phyloP scores from a whole-genome alignment of 257 asterid species.

The Ehretia macrophylla region DNA sequence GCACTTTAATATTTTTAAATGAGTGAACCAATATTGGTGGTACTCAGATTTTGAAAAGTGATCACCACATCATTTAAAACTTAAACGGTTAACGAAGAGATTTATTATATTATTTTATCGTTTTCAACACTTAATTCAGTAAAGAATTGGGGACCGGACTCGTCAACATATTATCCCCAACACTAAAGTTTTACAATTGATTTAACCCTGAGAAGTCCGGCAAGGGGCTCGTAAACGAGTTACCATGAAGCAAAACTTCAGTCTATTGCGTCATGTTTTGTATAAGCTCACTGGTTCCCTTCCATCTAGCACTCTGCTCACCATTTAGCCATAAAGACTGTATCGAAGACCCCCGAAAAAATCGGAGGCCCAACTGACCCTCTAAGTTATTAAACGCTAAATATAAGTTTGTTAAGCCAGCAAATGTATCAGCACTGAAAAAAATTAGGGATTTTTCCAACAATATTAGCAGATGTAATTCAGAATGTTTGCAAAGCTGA shows the following conservation, averaged over 20 bases:
- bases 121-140: no score
- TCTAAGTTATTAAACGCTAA: neutral
- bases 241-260: conserved; percentile 12
- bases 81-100: no score
- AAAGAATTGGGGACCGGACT: conserved; percentile 17
- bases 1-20: no score
- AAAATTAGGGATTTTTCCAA: conserved; percentile 2
- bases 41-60: no score
- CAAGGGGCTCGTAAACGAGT: conserved; percentile 14
- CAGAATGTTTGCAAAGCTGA: neutral
- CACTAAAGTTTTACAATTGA: conserved; percentile 6
- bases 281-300: conserved; percentile 8
- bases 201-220: conserved; percentile 16
- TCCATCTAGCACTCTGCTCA: conserved; percentile 1
- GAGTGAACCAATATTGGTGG: no score
- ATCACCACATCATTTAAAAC: no score
- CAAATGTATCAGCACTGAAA: neutral
- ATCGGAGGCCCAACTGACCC: conserved; percentile 1
- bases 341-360: conserved; percentile 1
- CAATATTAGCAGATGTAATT: neutral
- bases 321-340: conserved; percentile 17
- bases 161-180: conserved; percentile 17
- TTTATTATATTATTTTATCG: no score
- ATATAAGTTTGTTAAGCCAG: neutral
- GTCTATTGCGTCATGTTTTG: conserved; percentile 16